Conservation (phyloP, 2,329 filamentous ascomycete genomes). For the Claviceps citrina region DNA sequence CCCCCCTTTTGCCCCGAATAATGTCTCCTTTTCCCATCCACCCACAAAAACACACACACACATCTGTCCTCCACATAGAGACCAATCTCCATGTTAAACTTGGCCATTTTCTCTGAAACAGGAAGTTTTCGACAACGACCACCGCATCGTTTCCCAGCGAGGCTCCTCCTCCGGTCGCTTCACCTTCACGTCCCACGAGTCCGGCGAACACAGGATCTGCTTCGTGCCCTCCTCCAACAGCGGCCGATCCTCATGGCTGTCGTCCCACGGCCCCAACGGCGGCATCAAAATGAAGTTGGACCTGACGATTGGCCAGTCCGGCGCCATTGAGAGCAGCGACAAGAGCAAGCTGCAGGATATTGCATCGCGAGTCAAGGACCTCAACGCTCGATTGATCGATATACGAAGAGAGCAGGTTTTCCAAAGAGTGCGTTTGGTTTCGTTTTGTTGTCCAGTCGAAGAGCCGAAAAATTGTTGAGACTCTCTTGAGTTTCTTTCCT, state of each 20-base stretch:
- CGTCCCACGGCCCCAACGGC: constrained; percentile 46
- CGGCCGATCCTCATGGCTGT: constrained; percentile 57
- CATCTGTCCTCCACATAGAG: neutral
- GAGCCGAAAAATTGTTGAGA: too few relatives aligned
- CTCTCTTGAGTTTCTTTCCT: too few relatives aligned
- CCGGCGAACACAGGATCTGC: constrained; percentile 92
- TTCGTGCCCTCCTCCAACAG: constrained; percentile 70
- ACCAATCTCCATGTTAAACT: neutral
- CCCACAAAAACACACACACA: too few relatives aligned
- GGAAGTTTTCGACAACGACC: constrained; percentile 94
- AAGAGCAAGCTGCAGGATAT: constrained; percentile 88
- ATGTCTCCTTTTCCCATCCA: too few relatives aligned
- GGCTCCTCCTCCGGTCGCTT: constrained; percentile 66
- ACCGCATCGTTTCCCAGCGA: constrained; percentile 82
- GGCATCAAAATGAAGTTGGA: constrained; percentile 76
- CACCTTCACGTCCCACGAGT: constrained; percentile 87
- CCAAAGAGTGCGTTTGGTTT: constrained; percentile 53
- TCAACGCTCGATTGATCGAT: constrained; percentile 76
- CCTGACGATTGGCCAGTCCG: constrained; percentile 86
- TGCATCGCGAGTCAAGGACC: constrained; percentile 71
- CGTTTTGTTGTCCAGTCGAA: neutral
- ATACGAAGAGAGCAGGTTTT: constrained; percentile 91
- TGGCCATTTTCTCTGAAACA: constrained; percentile 15
- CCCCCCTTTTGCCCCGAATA: neutral
- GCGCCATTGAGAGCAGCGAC: constrained; percentile 82